A percentile compares a stretch with the other conserved stretches of the same genome.
phyloP scores from a whole-genome alignment of 306 rosid genomes.

The Castanea sativa region DNA sequence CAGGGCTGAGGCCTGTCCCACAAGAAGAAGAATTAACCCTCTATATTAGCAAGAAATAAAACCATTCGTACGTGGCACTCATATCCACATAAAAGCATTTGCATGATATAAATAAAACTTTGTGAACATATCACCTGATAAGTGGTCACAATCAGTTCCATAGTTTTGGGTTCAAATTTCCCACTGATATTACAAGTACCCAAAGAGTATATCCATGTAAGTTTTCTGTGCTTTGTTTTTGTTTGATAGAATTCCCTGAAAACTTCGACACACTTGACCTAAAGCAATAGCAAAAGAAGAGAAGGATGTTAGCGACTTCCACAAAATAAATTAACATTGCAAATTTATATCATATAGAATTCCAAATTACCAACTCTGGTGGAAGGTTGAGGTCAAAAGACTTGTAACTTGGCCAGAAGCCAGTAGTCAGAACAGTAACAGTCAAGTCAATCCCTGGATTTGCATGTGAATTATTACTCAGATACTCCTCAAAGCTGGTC shows the following conservation, averaged over 20 bases:
- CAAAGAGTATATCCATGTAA: conserved; percentile 85
- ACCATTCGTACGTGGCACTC: neutral
- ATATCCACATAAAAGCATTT: neutral
- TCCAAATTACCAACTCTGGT: conserved; percentile 64
- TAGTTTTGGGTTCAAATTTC: conserved; percentile 64
- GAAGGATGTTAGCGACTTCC: neutral
- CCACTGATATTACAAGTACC: conserved; percentile 77
- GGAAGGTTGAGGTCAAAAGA: too few relatives aligned
- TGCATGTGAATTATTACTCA: conserved; percentile 33
- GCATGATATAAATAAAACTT: neutral
- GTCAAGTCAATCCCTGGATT: conserved; percentile 64
- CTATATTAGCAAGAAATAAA: neutral
- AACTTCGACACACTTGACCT: conserved; percentile 87
- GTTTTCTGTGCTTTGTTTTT: conserved; percentile 69
- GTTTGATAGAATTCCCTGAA: conserved; percentile 69
- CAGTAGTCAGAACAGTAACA: too few relatives aligned
- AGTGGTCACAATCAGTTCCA: conserved; percentile 79
- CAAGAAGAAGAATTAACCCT: neutral
- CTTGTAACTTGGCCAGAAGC: too few relatives aligned
- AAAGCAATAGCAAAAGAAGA: conserved; percentile 9
- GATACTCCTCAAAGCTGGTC: conserved; percentile 64
- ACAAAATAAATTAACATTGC: neutral
- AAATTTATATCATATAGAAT: conserved; percentile 11
- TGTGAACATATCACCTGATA: conserved; percentile 47
- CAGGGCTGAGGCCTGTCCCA: conserved; percentile 70